Evolutionary conservation across 2,329 filamentous ascomycete species (phyloP).

Genomic region (Penicillium sp.): DNA sequence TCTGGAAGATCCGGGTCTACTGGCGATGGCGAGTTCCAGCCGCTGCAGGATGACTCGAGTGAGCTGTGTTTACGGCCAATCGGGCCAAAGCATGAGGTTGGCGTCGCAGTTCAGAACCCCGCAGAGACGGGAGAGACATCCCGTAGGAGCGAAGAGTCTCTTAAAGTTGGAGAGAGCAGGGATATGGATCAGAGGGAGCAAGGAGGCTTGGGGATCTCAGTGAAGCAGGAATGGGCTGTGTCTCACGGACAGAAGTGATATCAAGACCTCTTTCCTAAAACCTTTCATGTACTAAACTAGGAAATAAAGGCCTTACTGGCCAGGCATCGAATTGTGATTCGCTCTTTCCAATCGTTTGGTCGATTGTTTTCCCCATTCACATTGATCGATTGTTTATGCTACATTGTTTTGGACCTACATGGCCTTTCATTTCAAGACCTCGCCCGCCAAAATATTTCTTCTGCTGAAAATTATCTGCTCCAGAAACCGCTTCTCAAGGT

Average conservation of each 20-base stretch:
- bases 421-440: background rate
- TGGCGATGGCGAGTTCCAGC: slow-evolving; percentile 21
- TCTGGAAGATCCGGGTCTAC: slow-evolving; percentile 2
- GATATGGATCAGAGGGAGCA: background rate
- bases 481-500: background rate
- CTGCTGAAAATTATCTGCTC: background rate
- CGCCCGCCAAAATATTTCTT: background rate
- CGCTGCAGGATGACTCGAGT: slow-evolving; percentile 27
- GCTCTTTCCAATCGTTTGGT: background rate
- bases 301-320: background rate
- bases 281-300: background rate
- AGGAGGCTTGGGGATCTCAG: background rate
- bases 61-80: slow-evolving; percentile 26
- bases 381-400: background rate
- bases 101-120: background rate
- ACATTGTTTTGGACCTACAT: background rate
- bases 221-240: background rate
- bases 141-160: background rate
- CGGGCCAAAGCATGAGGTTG: slow-evolving; percentile 12
- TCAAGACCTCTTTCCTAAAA: too few species aligned
- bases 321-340: background rate
- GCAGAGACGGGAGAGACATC: background rate
- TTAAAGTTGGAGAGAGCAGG: background rate
- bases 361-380: background rate
- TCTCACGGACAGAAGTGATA: background rate